Evolutionary conservation across 2,329 filamentous ascomycete species (phyloP), one percentile per base, ranked within the genome.

Genomic region (Chrysoporthe austroafricana): DNA sequence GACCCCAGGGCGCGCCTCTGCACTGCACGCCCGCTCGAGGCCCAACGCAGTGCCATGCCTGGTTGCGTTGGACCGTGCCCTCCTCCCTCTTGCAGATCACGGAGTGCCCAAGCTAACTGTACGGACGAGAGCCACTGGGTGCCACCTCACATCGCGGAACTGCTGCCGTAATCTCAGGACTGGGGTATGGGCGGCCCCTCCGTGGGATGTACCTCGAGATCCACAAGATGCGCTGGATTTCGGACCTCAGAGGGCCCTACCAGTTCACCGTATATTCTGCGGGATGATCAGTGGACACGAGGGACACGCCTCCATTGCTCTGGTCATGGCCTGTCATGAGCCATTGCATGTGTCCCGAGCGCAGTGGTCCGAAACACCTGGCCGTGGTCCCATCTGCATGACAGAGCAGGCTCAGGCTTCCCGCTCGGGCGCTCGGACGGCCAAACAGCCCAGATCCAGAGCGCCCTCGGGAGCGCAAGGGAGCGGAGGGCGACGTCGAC

Each of bases 71-170:
- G 43, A 26, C 56, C 34, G 56, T 58, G 56, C 54, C 16, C n/a
- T 21, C 16, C n/a, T 21, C 39, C 18, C 14, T 50, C 39, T 34
- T n/a, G 21, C 59, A 61, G 21, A 61, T 48, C 59, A 26, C n/a
- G n/a, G 34, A 14, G 9, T 32, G 43, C 32, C 11, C 34, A 42
- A 32, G 26, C 43, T 50, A 39, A 39, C 63, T 65, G 43, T 60
- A 65, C 32, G 34, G 26, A 46, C 63, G 34, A 43, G 34, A 65
- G 43, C 54, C 54, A 59, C 50, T 43, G 46, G 43, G 63, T 65
- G 63, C 63, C 63, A 59, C 63, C 63, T 58, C 63, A 63, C 42
- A 57, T 60, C 32, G 58, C 56, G 63, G 63, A 65, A 65, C 44
- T 42, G 43, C 44, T 52, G 44, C 63, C 56, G 56, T 42, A 43